Evolutionary conservation across 2,329 filamentous ascomycete species (phyloP).

Genomic region (Apiospora hydei): DNA sequence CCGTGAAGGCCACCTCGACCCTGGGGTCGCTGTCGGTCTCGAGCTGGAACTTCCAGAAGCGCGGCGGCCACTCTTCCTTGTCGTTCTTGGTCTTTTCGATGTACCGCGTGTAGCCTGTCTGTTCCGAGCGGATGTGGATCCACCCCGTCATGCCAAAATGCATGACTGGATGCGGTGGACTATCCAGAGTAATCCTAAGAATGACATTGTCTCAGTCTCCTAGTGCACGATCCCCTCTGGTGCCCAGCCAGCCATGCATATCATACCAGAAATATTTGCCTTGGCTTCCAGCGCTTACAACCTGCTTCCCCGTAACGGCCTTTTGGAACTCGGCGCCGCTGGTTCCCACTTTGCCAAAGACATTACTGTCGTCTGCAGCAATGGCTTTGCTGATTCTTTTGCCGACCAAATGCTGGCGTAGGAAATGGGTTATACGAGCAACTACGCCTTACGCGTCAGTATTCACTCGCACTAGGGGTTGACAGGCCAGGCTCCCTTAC

Average conservation of each 20-base stretch:
- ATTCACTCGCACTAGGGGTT: background rate
- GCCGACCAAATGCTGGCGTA: conserved; percentile 83
- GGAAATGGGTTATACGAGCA: conserved; percentile 84
- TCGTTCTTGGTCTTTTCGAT: conserved; percentile 74
- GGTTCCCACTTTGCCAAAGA: conserved; percentile 92
- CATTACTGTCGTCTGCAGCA: conserved; percentile 79
- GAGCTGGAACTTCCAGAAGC: conserved; percentile 86
- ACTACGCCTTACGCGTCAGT: conserved; percentile 54
- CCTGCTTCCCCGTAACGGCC: conserved; percentile 77
- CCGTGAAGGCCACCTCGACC: conserved; percentile 79
- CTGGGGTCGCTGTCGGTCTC: conserved; percentile 63
- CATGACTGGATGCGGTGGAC: conserved; percentile 85
- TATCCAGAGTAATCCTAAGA: conserved; percentile 69
- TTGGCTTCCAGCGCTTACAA: conserved; percentile 76
- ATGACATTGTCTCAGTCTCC: background rate
- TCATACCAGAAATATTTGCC: conserved; percentile 90
- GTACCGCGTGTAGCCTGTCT: conserved; percentile 81
- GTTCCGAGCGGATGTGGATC: conserved; percentile 84
- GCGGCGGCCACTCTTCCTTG: conserved; percentile 82
- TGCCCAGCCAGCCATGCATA: background rate
- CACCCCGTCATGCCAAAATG: conserved; percentile 87
- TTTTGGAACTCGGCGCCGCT: conserved; percentile 76
- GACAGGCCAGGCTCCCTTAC: conserved; percentile 30
- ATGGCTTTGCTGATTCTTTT: conserved; percentile 76
- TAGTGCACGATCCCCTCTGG: background rate